Conservation (phyloP, 176 grass and related monocot species). For the Musa schizocarpa region DNA sequence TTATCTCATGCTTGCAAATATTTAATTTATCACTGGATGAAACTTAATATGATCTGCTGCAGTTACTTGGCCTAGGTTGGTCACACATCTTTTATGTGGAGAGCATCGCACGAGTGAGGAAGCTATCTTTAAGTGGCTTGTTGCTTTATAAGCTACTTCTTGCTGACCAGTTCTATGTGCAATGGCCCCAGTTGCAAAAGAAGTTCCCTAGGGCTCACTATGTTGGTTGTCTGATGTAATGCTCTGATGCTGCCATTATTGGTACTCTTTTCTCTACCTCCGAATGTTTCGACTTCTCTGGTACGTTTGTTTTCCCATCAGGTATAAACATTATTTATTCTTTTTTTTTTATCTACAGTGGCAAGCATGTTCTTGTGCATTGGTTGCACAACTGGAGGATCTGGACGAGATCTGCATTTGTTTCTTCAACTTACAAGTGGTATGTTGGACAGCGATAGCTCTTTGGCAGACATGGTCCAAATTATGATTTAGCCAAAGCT, state of each 20-base stretch:
- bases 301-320: neutral
- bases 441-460: too few species aligned
- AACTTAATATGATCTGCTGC: constrained; percentile 12
- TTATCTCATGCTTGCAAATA: neutral
- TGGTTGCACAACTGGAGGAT: too few species aligned
- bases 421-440: too few species aligned
- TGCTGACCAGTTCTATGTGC: constrained; percentile 72
- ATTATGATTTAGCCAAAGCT: too few species aligned
- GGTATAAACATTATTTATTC: neutral
- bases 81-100: constrained; percentile 80
- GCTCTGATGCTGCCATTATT: neutral
- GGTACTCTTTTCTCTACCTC: neutral
- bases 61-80: constrained; percentile 66
- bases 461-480: too few species aligned
- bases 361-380: too few species aligned
- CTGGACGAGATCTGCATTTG: too few species aligned
- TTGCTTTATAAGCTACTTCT: constrained; percentile 74
- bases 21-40: neutral
- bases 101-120: constrained; percentile 88
- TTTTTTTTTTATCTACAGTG: neutral
- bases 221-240: constrained; percentile 55
- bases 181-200: constrained; percentile 66
- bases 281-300: neutral
- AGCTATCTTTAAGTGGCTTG: constrained; percentile 71
- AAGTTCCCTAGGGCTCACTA: constrained; percentile 53